A percentile compares a stretch with the other conserved stretches of the same genome.
These are phyloP conservation scores for Clathrus columnatus DNA, from an alignment of 768 basidiomycete genomes.

Conservation along the genomic window DNA sequence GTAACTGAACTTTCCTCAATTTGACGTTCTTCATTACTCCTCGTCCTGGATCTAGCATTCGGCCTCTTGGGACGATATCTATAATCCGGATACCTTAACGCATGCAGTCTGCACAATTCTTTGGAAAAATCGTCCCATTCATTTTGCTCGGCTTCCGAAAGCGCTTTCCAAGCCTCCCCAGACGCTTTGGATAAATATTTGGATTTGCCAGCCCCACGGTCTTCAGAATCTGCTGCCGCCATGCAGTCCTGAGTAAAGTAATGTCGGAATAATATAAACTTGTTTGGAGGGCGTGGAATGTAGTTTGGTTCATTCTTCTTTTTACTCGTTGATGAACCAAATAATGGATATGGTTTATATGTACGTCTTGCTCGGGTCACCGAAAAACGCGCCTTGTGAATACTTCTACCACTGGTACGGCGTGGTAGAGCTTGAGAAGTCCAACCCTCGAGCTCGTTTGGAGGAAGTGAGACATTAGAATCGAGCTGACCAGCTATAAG, in stretches of 20 bases:
- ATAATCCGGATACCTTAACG: conserved; percentile 3
- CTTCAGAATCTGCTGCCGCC: conserved; percentile 26
- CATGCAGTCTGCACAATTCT: neutral
- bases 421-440: neutral
- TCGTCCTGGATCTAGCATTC: neutral
- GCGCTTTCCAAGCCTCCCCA: conserved; percentile 29
- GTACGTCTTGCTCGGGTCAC: too few relatives aligned
- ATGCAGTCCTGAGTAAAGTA: conserved; percentile 25
- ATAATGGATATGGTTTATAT: too few relatives aligned
- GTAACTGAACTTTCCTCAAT: neutral
- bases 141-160: conserved; percentile 13
- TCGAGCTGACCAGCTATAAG: neutral
- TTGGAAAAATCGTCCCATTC: conserved; percentile 1
- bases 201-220: conserved; percentile 31
- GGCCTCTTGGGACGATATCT: conserved; percentile 5
- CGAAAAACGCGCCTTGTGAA: too few relatives aligned
- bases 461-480: neutral
- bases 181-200: conserved; percentile 25
- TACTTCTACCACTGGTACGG: too few relatives aligned
- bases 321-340: neutral
- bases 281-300: conserved; percentile 31
- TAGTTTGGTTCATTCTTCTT: conserved; percentile 13
- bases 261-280: conserved; percentile 33
- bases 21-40: neutral
- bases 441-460: neutral